Percentiles rank a stretch among this genome's conserved stretches.
These are phyloP conservation scores for Zygoascus meyerae DNA, from an alignment of 1,139 yeast species.

Conservation along the genomic window DNA sequence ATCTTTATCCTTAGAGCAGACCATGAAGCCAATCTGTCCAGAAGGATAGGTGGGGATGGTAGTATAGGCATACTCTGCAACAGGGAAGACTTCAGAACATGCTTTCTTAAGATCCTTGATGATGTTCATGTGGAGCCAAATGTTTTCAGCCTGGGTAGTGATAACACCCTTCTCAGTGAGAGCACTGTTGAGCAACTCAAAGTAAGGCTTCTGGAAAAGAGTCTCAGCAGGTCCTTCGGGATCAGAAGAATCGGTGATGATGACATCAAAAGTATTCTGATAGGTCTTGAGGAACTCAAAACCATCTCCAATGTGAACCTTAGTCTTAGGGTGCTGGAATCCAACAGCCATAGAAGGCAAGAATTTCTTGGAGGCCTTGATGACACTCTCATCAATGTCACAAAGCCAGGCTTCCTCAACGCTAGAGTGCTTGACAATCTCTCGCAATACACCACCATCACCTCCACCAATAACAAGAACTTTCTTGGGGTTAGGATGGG, in stretches of 20 bases:
- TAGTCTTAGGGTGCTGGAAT: slow-evolving; percentile 74
- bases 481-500: slow-evolving; percentile 85
- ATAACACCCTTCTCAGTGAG: slow-evolving; percentile 79
- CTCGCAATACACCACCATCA: slow-evolving; percentile 94
- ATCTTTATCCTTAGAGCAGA: slow-evolving; percentile 67
- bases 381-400: slow-evolving; percentile 90
- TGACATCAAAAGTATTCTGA: slow-evolving; percentile 71
- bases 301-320: slow-evolving; percentile 83
- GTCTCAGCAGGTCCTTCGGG: slow-evolving; percentile 97
- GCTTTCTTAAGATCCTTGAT: slow-evolving; percentile 69
- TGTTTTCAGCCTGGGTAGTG: slow-evolving; percentile 86
- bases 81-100: slow-evolving; percentile 77
- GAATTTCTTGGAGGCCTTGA: slow-evolving; percentile 72
- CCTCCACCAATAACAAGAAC: slow-evolving; percentile 95
- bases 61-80: slow-evolving; percentile 80
- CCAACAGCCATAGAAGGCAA: slow-evolving; percentile 80
- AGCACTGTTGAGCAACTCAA: slow-evolving; percentile 70
- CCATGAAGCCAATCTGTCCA: slow-evolving; percentile 93
- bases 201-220: slow-evolving; percentile 81
- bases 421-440: slow-evolving; percentile 76
- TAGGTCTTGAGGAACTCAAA: slow-evolving; percentile 80
- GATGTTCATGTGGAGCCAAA: slow-evolving; percentile 81
- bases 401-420: slow-evolving; percentile 84
- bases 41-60: slow-evolving; percentile 92
- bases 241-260: slow-evolving; percentile 90